These are phyloP conservation scores for Metschnikowia corniflorae DNA, from an alignment of 805 yeast genomes.

Conservation along the genomic window DNA sequence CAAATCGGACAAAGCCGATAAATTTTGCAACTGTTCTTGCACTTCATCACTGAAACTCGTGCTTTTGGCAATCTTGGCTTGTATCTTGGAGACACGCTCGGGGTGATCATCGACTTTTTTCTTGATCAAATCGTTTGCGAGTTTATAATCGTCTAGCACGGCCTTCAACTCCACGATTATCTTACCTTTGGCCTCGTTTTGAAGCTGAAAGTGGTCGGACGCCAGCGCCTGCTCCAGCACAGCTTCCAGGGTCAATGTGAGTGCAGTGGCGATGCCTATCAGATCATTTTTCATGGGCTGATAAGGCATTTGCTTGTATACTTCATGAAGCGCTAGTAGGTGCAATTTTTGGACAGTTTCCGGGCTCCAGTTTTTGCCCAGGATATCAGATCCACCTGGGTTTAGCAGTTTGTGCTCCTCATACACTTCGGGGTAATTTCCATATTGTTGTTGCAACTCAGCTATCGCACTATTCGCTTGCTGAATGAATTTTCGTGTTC, in stretches of 20 bases:
- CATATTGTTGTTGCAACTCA: constrained; percentile 6
- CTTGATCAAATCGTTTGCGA: constrained; percentile 5
- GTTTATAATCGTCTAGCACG: constrained; percentile 12
- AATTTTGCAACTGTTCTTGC: constrained; percentile 1
- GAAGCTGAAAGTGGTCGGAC: constrained; percentile 1
- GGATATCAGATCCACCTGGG: not conserved
- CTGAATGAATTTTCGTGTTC: constrained; percentile 13
- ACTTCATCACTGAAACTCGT: constrained; percentile 6
- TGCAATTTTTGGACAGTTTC: constrained; percentile 9
- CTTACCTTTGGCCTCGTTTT: constrained; percentile 1
- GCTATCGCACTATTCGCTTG: constrained; percentile 16
- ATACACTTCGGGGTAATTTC: constrained; percentile 2
- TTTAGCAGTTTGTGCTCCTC: not conserved
- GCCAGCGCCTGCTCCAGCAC: constrained; percentile 13
- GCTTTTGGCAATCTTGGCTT: constrained; percentile 6
- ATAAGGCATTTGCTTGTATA: constrained; percentile 15
- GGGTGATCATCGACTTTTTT: constrained; percentile 9
- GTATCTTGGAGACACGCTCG: constrained; percentile 9
- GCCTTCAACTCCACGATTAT: constrained; percentile 2
- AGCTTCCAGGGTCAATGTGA: constrained; percentile 13
- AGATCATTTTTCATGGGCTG: constrained; percentile 18
- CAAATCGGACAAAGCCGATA: constrained; percentile 1
- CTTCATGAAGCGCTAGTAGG: constrained; percentile 15
- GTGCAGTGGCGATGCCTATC: constrained; percentile 21
- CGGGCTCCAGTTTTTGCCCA: constrained; percentile 4